These are phyloP conservation scores for Gentiana straminea DNA, from an alignment of 257 asterid species.

Conservation along the genomic window DNA sequence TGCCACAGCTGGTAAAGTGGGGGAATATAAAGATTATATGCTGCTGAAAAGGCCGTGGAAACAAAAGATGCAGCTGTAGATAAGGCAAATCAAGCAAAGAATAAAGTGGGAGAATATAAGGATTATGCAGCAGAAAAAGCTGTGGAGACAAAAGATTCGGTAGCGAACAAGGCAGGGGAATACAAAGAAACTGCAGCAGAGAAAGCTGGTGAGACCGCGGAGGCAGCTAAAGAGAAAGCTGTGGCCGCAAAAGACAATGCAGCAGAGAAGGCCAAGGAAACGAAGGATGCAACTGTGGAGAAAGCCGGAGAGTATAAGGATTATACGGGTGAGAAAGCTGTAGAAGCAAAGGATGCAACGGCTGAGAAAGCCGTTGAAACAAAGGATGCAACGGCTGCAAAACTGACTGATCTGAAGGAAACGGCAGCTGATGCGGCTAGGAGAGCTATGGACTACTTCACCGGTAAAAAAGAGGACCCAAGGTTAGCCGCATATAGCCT, in stretches of 20 bases:
- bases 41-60: constrained; percentile 32
- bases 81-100: neutral
- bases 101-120: neutral
- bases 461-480: constrained; percentile 52
- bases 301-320: constrained; percentile 21
- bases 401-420: constrained; percentile 3
- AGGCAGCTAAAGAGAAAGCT: too few species aligned
- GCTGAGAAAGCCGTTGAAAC: constrained; percentile 22
- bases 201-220: too few species aligned
- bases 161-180: too few species aligned
- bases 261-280: constrained; percentile 4
- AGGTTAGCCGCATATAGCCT: too few species aligned
- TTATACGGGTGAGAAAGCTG: constrained; percentile 8
- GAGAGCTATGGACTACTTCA: constrained; percentile 49
- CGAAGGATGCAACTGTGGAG: constrained; percentile 42
- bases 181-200: too few species aligned
- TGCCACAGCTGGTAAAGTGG: neutral
- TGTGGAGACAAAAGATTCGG: too few species aligned
- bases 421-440: constrained; percentile 42
- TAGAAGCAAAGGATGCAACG: neutral
- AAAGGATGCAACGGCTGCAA: neutral
- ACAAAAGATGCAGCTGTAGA: constrained; percentile 11
- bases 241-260: too few species aligned
- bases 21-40: constrained; percentile 28
- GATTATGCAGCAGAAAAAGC: constrained; percentile 14